Evolutionary conservation across 352 stramenopile genomes (phyloP).

Genomic region (Globisporangium acanthophoron): DNA sequence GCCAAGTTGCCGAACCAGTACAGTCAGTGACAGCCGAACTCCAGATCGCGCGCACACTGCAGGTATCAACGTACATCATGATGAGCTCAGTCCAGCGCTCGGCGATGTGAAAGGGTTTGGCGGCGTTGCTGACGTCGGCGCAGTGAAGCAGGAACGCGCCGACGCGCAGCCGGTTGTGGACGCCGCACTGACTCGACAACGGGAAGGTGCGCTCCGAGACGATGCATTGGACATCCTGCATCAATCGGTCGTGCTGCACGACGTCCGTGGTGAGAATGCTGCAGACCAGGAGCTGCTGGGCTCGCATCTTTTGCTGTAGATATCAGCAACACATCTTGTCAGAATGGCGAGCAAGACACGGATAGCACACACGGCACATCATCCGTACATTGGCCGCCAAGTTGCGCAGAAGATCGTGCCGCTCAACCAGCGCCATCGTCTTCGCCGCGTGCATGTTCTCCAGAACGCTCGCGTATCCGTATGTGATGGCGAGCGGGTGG

Average conservation of each 20-base stretch:
- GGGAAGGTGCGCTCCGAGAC: background rate
- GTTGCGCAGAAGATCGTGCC: conserved; percentile 12
- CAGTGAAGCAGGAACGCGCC: conserved; percentile 27
- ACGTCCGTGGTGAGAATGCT: conserved; percentile 22
- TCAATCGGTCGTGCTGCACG: conserved; percentile 15
- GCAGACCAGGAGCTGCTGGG: conserved; percentile 20
- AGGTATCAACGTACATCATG: conserved; percentile 12
- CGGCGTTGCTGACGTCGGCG: conserved; percentile 24
- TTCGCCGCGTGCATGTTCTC: conserved; percentile 27
- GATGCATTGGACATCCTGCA: conserved; percentile 9
- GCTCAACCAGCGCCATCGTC: conserved; percentile 15
- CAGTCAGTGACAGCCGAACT: background rate
- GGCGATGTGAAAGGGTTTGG: conserved; percentile 20
- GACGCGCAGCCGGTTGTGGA: conserved; percentile 10
- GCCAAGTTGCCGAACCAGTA: background rate
- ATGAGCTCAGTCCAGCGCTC: conserved; percentile 19
- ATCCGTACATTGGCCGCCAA: conserved; percentile 6
- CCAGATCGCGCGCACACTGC: background rate
- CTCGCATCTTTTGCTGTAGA: conserved; percentile 11
- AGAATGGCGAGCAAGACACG: background rate
- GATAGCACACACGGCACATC: background rate
- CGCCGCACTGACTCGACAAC: background rate
- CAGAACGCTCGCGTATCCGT: conserved; percentile 16
- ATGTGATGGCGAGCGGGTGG: conserved; percentile 13
- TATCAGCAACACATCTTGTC: background rate